Conservation (phyloP, 2,329 filamentous ascomycete genomes). For the Coniella vitis region DNA sequence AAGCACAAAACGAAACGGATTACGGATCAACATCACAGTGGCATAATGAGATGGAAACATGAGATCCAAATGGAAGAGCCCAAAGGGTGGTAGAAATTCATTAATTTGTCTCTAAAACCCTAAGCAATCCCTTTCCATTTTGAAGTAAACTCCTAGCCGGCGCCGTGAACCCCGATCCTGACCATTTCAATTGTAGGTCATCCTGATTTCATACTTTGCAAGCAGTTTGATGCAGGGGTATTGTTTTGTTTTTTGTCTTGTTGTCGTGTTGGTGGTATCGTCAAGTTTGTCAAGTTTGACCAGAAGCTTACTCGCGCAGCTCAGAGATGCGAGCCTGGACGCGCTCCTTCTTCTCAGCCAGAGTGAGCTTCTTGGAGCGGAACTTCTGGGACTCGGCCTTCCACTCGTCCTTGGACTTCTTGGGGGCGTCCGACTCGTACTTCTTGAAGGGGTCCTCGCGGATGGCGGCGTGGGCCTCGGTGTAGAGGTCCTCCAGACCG, state of each 20-base stretch:
- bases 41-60: no score
- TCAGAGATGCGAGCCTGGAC: slow-evolving; percentile 89
- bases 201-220: background rate
- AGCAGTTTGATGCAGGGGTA: no score
- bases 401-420: slow-evolving; percentile 98
- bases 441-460: slow-evolving; percentile 98
- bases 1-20: no score
- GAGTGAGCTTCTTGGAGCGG: slow-evolving; percentile 68
- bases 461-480: slow-evolving; percentile 91
- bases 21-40: no score
- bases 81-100: slow-evolving; percentile 15
- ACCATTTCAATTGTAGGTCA: slow-evolving; percentile 10
- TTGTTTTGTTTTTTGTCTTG: no score
- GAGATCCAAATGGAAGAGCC: slow-evolving; percentile 5
- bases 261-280: slow-evolving; percentile 4
- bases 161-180: slow-evolving; percentile 14
- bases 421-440: slow-evolving; percentile 62
- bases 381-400: slow-evolving; percentile 93
- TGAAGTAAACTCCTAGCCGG: slow-evolving; percentile 10
- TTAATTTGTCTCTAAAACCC: slow-evolving; percentile 15
- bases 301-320: slow-evolving; percentile 48
- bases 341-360: slow-evolving; percentile 74
- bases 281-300: background rate
- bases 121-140: slow-evolving; percentile 16
- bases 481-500: slow-evolving; percentile 93